These are phyloP conservation scores for Gynostemma pentaphyllum DNA, from an alignment of 306 rosid genomes.

Conservation along the genomic window DNA sequence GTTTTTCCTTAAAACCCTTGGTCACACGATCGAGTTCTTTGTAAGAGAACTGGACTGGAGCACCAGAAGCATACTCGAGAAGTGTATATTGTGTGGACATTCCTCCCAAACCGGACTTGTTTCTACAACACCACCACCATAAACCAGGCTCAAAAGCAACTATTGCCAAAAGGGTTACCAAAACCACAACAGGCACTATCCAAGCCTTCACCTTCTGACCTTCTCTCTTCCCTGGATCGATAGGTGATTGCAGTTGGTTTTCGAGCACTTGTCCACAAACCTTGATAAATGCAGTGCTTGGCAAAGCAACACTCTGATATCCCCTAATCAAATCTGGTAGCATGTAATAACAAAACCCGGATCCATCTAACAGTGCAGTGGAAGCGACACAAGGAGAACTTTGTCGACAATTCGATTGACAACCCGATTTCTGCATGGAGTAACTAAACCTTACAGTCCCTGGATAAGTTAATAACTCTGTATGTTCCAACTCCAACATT, in stretches of 20 bases:
- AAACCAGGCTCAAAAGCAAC: slow-evolving; percentile 51
- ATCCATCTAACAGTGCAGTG: slow-evolving; percentile 50
- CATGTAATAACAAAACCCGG: slow-evolving; percentile 47
- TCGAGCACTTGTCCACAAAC: slow-evolving; percentile 39
- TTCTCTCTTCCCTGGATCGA: slow-evolving; percentile 14
- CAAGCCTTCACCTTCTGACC: slow-evolving; percentile 27
- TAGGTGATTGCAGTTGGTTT: slow-evolving; percentile 20
- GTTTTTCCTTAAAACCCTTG: slow-evolving; percentile 78
- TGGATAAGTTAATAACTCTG: slow-evolving; percentile 43
- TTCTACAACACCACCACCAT: slow-evolving; percentile 77
- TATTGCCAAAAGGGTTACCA: slow-evolving; percentile 41
- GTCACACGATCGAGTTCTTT: slow-evolving; percentile 69
- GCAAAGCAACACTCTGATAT: slow-evolving; percentile 37
- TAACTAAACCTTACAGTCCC: slow-evolving; percentile 22
- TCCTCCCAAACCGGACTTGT: slow-evolving; percentile 32
- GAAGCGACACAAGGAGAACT: slow-evolving; percentile 45
- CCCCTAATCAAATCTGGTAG: slow-evolving; percentile 29
- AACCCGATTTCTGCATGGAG: slow-evolving; percentile 38
- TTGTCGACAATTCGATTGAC: slow-evolving; percentile 46
- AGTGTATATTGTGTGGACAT: slow-evolving; percentile 69
- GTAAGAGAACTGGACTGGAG: slow-evolving; percentile 67
- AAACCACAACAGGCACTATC: slow-evolving; percentile 31
- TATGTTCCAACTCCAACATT: slow-evolving; percentile 14
- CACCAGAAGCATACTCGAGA: slow-evolving; percentile 96
- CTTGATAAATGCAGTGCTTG: slow-evolving; percentile 52